Conservation (phyloP, 1,284 basidiomycete species). For the Moniliophthora roreri region DNA sequence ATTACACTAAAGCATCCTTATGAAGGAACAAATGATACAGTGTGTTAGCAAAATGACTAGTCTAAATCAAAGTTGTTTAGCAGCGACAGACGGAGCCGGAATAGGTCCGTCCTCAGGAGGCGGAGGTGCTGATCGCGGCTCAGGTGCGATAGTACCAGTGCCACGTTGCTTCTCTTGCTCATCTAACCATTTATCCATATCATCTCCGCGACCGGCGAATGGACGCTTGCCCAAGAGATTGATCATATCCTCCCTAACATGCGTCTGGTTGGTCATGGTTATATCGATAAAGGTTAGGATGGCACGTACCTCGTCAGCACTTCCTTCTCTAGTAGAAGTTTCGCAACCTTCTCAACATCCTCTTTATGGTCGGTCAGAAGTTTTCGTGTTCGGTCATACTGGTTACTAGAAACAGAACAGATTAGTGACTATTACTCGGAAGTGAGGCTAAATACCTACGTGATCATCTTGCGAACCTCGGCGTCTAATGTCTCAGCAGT, state of each 20-base stretch:
- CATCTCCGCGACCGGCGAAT: constrained; percentile 76
- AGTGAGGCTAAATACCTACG: constrained; percentile 38
- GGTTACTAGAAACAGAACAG: constrained; percentile 44
- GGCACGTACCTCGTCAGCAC: constrained; percentile 82
- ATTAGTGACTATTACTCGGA: neutral
- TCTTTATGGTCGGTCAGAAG: constrained; percentile 82
- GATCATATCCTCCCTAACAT: constrained; percentile 83
- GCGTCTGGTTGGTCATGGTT: no score
- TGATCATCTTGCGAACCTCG: constrained; percentile 95
- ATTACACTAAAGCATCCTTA: constrained; percentile 16
- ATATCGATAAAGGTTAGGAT: no score
- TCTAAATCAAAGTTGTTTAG: constrained; percentile 21
- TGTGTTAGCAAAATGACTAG: constrained; percentile 7
- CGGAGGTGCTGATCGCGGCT: constrained; percentile 49
- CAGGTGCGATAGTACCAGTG: constrained; percentile 54
- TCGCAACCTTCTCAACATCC: constrained; percentile 94
- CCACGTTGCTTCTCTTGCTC: constrained; percentile 54
- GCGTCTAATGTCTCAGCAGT: constrained; percentile 92
- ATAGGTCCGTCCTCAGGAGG: constrained; percentile 34
- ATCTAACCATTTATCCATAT: constrained; percentile 94
- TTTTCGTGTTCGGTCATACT: constrained; percentile 84
- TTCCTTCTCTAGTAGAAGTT: constrained; percentile 89
- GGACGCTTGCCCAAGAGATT: constrained; percentile 82
- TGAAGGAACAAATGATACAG: constrained; percentile 9
- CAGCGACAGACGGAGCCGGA: constrained; percentile 53